Percentiles rank a stretch among this genome's conserved stretches.
These are phyloP conservation scores for Sclerotinia spermophila DNA, from an alignment of 2,329 filamentous ascomycete species.

Conservation along the genomic window DNA sequence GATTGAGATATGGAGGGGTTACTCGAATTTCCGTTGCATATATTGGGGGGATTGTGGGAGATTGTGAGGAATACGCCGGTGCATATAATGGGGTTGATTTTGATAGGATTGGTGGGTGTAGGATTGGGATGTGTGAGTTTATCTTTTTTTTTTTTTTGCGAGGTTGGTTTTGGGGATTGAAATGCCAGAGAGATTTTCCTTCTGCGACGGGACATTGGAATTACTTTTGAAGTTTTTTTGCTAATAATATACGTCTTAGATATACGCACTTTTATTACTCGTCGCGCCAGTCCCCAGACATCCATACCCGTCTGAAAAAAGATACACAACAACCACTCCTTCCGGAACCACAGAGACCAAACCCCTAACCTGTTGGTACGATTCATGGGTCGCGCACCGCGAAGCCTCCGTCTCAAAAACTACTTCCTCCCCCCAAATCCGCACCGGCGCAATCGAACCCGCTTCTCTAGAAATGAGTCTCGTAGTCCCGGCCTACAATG, in stretches of 20 bases:
- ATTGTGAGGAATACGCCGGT: not conserved
- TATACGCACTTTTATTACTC: conserved; percentile 66
- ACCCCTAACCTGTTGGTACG: conserved; percentile 80
- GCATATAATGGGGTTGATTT: not conserved
- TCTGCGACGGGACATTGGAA: not conserved
- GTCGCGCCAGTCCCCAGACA: conserved; percentile 78
- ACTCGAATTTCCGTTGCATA: not conserved
- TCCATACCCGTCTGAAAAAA: conserved; percentile 74
- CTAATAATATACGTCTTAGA: conserved; percentile 40
- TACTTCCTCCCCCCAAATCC: conserved; percentile 21
- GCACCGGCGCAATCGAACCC: conserved; percentile 59
- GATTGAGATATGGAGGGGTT: not conserved
- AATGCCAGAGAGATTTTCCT: not conserved
- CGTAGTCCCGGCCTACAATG: conserved; percentile 94
- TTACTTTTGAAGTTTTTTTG: not conserved
- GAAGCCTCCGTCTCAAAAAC: conserved; percentile 43
- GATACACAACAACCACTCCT: conserved; percentile 71
- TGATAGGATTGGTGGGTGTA: not conserved
- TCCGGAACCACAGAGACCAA: conserved; percentile 55
- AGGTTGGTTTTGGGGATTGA: too few relatives aligned
- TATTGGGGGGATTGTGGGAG: conserved; percentile 3
- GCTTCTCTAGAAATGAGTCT: conserved; percentile 84
- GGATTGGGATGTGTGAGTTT: conserved; percentile 10
- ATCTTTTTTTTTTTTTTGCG: not conserved
- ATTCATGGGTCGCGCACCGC: conserved; percentile 64